A percentile compares a stretch with the other conserved stretches of the same genome.
These are phyloP conservation scores for Aspergillus carbonarius DNA, from an alignment of 2,329 filamentous ascomycete species.

Conservation along the genomic window DNA sequence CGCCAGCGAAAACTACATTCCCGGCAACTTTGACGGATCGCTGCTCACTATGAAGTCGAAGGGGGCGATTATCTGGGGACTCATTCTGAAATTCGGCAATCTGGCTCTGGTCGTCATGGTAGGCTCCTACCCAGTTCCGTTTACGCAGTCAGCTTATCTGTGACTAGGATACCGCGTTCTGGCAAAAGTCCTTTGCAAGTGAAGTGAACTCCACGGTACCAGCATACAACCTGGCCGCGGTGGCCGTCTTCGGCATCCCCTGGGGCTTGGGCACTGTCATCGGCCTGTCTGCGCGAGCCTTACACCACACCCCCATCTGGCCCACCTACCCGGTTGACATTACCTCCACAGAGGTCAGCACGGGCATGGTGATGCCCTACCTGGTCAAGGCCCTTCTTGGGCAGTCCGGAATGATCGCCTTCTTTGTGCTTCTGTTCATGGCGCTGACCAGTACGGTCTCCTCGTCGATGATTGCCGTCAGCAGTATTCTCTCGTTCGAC, in stretches of 20 bases:
- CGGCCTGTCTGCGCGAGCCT: slow-evolving; percentile 45
- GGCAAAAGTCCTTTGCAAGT: slow-evolving; percentile 54
- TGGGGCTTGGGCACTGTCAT: slow-evolving; percentile 51
- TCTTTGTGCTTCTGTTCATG: slow-evolving; percentile 54
- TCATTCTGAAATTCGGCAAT: slow-evolving; percentile 52
- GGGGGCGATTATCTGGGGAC: slow-evolving; percentile 44
- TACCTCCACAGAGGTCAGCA: slow-evolving; percentile 42
- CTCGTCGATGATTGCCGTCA: slow-evolving; percentile 53
- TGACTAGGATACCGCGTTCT: slow-evolving; percentile 50
- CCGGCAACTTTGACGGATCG: slow-evolving; percentile 50
- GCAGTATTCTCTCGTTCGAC: slow-evolving; percentile 52
- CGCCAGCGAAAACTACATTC: slow-evolving; percentile 43
- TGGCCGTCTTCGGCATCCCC: slow-evolving; percentile 50
- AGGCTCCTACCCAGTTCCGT: slow-evolving; percentile 3
- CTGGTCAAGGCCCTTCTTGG: slow-evolving; percentile 47
- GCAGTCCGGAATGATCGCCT: slow-evolving; percentile 42
- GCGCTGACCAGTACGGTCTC: slow-evolving; percentile 52
- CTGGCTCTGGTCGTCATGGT: slow-evolving; percentile 52
- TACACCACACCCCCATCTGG: slow-evolving; percentile 49
- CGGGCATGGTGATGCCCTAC: slow-evolving; percentile 52
- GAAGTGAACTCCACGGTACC: slow-evolving; percentile 50
- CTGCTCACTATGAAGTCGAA: slow-evolving; percentile 52
- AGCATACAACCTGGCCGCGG: slow-evolving; percentile 47
- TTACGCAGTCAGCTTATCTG: not conserved
- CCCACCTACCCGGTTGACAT: slow-evolving; percentile 45